A percentile compares a stretch with the other conserved stretches of the same genome.
phyloP scores from a whole-genome alignment of 345 rosid species.

The Pistacia vera region DNA sequence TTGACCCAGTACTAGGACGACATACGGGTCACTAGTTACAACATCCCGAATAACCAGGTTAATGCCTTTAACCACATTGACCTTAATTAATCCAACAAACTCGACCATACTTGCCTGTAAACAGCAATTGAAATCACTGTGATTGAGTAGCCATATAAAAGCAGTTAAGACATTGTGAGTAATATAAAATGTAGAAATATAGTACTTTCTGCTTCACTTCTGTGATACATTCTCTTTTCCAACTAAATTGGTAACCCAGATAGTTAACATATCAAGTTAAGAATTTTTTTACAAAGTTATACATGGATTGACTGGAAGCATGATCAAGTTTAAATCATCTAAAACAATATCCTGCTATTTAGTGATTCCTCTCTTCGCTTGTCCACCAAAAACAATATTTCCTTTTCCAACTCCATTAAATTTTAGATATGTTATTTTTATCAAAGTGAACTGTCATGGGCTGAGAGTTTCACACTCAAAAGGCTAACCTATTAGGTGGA shows the following conservation, averaged over 20 bases:
- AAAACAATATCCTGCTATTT: neutral
- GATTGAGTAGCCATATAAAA: slow-evolving; percentile 16
- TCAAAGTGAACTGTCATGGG: too few species aligned
- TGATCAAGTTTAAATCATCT: neutral
- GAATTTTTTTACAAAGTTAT: neutral
- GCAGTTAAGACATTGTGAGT: neutral
- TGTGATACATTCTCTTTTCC: neutral
- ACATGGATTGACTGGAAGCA: neutral
- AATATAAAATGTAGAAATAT: neutral
- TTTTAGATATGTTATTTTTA: neutral
- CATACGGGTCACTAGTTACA: slow-evolving; percentile 92
- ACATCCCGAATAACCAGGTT: slow-evolving; percentile 90
- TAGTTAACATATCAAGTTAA: neutral
- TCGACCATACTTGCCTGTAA: slow-evolving; percentile 96
- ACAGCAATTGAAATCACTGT: slow-evolving; percentile 19
- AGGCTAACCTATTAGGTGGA: too few species aligned
- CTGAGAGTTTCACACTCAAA: too few species aligned
- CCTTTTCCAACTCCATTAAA: neutral
- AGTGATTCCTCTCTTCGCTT: neutral
- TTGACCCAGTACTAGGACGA: slow-evolving; percentile 79
- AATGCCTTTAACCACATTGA: slow-evolving; percentile 95
- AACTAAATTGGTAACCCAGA: neutral
- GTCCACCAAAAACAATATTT: neutral
- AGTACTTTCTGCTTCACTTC: neutral
- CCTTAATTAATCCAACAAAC: slow-evolving; percentile 92